A percentile compares a stretch with the other conserved stretches of the same genome.
Conservation (phyloP, 1,139 yeast genomes). For the Suhomyces kunorum region DNA sequence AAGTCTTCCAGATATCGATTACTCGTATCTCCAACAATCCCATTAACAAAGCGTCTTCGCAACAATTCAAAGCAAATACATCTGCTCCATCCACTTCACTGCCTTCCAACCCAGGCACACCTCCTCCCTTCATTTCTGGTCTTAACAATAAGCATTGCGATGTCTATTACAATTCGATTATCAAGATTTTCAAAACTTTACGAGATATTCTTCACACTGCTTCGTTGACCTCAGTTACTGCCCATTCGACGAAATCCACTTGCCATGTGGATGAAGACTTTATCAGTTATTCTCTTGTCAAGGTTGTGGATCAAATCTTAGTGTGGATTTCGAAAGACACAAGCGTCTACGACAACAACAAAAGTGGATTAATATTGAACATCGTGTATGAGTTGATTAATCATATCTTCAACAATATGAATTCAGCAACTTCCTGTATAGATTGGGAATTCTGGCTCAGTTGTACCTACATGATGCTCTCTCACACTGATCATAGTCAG, state of each 20-base stretch:
- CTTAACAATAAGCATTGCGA: constrained; percentile 29
- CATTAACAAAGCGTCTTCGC: constrained; percentile 7
- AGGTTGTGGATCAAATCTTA: constrained; percentile 36
- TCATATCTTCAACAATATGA: constrained; percentile 31
- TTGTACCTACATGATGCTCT: constrained; percentile 58
- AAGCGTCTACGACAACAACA: constrained; percentile 47
- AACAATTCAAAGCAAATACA: constrained; percentile 6
- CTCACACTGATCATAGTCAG: constrained; percentile 60
- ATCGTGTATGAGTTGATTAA: constrained; percentile 49
- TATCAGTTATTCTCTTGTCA: constrained; percentile 16
- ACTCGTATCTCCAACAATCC: constrained; percentile 28
- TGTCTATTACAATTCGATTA: constrained; percentile 38
- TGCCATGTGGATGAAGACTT: constrained; percentile 7
- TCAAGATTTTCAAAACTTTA: constrained; percentile 46
- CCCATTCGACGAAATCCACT: constrained; percentile 1
- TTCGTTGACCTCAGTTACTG: constrained; percentile 4
- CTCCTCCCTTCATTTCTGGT: constrained; percentile 15
- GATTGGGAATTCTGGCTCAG: constrained; percentile 81
- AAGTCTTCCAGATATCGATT: constrained; percentile 39
- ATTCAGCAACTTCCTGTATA: constrained; percentile 24
- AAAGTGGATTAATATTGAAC: constrained; percentile 47
- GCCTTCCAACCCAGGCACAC: constrained; percentile 21
- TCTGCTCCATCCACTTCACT: constrained; percentile 2
- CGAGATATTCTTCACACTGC: constrained; percentile 45
- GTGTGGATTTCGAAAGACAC: constrained; percentile 42